phyloP scores from a whole-genome alignment of 345 rosid species.

The Cardiospermum halicacabum region DNA sequence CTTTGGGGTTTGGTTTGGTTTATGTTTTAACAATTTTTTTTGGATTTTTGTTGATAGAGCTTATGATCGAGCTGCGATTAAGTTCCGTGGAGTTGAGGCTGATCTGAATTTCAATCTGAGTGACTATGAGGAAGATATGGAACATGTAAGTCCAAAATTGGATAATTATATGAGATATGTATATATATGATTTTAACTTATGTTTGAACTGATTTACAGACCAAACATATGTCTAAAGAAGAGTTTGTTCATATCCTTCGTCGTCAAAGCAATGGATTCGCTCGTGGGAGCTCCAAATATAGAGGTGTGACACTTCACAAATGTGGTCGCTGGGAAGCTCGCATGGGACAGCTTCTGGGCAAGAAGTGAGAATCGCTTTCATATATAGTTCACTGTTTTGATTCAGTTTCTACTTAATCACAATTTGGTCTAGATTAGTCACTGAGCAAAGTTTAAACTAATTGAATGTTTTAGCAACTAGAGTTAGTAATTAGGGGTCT shows the following conservation, averaged over 20 bases:
- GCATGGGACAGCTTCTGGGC: slow-evolving; percentile 57
- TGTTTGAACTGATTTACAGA: slow-evolving; percentile 34
- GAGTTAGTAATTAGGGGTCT: slow-evolving; percentile 6
- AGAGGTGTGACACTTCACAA: slow-evolving; percentile 57
- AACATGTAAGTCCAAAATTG: slow-evolving; percentile 33
- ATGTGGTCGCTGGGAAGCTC: slow-evolving; percentile 59
- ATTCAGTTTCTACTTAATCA: neutral
- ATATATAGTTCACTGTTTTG: neutral
- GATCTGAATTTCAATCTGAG: slow-evolving; percentile 50
- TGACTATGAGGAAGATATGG: slow-evolving; percentile 56
- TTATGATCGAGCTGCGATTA: slow-evolving; percentile 74
- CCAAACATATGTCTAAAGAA: slow-evolving; percentile 44
- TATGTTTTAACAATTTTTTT: neutral
- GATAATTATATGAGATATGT: neutral
- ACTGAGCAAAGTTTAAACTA: too few species aligned
- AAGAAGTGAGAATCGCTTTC: slow-evolving; percentile 41
- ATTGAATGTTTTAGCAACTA: too few species aligned
- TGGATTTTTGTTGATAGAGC: slow-evolving; percentile 31
- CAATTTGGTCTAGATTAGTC: neutral
- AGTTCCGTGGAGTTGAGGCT: slow-evolving; percentile 68
- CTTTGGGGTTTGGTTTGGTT: neutral
- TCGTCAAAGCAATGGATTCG: slow-evolving; percentile 58
- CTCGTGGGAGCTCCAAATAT: slow-evolving; percentile 55
- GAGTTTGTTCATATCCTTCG: slow-evolving; percentile 61
- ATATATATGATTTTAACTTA: too few species aligned